These are phyloP conservation scores for Botrytis porri DNA, from an alignment of 2,329 filamentous ascomycete species.

Conservation along the genomic window DNA sequence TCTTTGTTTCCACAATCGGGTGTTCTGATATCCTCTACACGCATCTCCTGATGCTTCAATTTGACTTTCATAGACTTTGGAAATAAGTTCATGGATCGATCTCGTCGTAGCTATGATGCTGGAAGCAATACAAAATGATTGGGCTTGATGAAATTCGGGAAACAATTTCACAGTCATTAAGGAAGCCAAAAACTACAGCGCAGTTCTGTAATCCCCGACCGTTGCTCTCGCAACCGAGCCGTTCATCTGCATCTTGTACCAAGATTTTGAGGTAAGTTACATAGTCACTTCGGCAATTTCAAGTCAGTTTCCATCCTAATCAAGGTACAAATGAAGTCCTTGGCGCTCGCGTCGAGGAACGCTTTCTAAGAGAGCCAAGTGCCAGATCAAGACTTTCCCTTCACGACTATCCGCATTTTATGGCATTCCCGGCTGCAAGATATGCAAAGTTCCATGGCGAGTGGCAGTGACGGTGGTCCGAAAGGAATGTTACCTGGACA, in stretches of 20 bases:
- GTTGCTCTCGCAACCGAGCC: neutral
- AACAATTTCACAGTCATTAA: neutral
- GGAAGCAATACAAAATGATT: neutral
- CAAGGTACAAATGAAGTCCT: neutral
- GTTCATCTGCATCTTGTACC: neutral
- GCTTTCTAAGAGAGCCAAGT: neutral
- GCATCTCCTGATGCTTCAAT: neutral
- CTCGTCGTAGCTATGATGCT: neutral
- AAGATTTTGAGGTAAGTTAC: neutral
- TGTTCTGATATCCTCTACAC: neutral
- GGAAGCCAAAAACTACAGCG: neutral
- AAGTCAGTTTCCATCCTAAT: neutral
- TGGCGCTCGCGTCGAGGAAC: neutral
- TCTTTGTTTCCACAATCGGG: neutral
- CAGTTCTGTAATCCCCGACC: neutral
- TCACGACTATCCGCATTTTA: neutral
- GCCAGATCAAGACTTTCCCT: neutral
- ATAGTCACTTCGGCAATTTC: neutral
- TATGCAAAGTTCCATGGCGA: neutral
- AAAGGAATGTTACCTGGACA: no score
- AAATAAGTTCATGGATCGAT: neutral
- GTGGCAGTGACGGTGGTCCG: neutral
- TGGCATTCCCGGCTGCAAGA: neutral
- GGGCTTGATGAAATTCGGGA: neutral
- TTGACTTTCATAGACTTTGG: neutral